These are phyloP conservation scores for Metroxylon sagu DNA, from an alignment of 176 grass and related monocot genomes.

Conservation along the genomic window DNA sequence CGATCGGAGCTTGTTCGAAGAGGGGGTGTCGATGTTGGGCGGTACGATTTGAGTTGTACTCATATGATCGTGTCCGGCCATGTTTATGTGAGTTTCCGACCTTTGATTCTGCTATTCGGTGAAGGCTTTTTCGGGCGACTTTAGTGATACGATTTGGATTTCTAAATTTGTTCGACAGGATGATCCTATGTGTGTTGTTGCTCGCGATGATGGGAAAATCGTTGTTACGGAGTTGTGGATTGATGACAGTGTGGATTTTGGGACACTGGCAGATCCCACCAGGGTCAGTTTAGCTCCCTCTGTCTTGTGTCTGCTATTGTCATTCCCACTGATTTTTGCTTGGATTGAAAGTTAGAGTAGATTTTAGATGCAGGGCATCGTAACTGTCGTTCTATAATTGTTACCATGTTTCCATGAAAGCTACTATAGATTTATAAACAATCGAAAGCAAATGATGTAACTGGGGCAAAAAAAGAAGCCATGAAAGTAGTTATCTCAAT, in stretches of 20 bases:
- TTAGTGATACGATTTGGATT: not conserved
- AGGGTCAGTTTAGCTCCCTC: constrained; percentile 32
- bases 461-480: no score
- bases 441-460: no score
- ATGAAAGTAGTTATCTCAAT: no score
- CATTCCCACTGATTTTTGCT: not conserved
- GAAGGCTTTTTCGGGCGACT: not conserved
- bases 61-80: constrained; percentile 56
- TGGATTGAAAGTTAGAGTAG: not conserved
- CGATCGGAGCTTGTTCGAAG: constrained; percentile 55
- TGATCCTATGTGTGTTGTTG: constrained; percentile 51
- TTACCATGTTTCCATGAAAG: no score
- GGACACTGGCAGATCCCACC: constrained; percentile 32
- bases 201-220: constrained; percentile 54
- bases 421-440: no score
- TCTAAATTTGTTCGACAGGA: constrained; percentile 29
- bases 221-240: constrained; percentile 73
- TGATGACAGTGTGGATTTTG: constrained; percentile 53
- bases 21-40: constrained; percentile 49
- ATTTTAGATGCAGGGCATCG: no score
- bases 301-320: not conserved
- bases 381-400: no score
- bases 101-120: not conserved
- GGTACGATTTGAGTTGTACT: constrained; percentile 42
- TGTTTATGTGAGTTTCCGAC: constrained; percentile 50